Conservation (phyloP, 306 rosid genomes). For the Vigna mungo region DNA sequence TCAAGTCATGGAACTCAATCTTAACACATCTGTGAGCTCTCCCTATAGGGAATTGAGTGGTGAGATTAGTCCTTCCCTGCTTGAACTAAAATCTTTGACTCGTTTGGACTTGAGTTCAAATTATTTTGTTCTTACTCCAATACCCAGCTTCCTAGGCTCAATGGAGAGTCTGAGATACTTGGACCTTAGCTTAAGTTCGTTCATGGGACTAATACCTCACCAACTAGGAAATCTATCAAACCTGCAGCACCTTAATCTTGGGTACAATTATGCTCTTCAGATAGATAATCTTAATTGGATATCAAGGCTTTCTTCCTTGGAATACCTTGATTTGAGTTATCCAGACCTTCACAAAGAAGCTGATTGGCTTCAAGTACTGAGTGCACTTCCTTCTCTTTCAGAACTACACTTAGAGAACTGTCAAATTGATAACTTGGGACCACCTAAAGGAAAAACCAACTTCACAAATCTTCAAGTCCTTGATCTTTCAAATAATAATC, state of each 20-base stretch:
- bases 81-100: conserved; percentile 38
- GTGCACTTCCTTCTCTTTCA: conserved; percentile 36
- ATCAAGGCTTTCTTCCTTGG: conserved; percentile 36
- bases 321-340: conserved; percentile 40
- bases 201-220: conserved; percentile 45
- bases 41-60: conserved; percentile 37
- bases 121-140: conserved; percentile 30
- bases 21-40: conserved; percentile 19
- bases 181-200: conserved; percentile 40
- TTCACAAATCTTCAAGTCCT: conserved; percentile 44
- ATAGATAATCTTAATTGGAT: conserved; percentile 42
- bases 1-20: conserved; percentile 35
- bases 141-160: conserved; percentile 50
- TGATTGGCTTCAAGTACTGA: conserved; percentile 40
- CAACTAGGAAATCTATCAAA: conserved; percentile 49
- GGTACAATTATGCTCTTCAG: conserved; percentile 12
- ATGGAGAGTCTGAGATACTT: conserved; percentile 39
- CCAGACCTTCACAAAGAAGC: conserved; percentile 30
- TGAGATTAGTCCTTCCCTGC: conserved; percentile 45
- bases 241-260: conserved; percentile 44
- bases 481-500: conserved; percentile 40
- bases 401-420: conserved; percentile 44
- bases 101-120: conserved; percentile 44
- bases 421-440: conserved; percentile 30
- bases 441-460: conserved; percentile 25